Evolutionary conservation across 495 filamentous ascomycete genomes (phyloP), one percentile per base, ranked within the genome.

Genomic region (Pyrenula massariospora): DNA sequence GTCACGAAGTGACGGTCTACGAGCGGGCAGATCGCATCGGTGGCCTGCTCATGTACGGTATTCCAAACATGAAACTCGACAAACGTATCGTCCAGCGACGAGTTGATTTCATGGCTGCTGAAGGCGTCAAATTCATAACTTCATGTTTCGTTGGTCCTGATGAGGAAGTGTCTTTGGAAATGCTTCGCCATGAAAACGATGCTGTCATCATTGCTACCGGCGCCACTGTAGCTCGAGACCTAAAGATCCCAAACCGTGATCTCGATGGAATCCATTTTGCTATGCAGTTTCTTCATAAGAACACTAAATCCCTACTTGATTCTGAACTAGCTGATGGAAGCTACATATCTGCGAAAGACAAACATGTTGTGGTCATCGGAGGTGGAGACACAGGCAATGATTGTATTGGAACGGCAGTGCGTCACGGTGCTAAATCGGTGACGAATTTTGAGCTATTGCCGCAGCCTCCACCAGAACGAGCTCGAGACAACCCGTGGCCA

Each of bases 21-120:
- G 93, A 99, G 79, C 89, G 93, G 48, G 83, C 93, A 59, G 93
- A 99, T 69, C 89, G 93, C 58, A 75, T 87, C 58, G 93, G 93
- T 70, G 93, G 93, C 65, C 76, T 99, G 58, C 85, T 99, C 63
- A 99, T 99, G 93, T 86, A 99, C 67, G 93, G 93, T 61, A 99
- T 99, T 59, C 93, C 93, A 52, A 99, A 99, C 79, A 99, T 99
- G 93, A 99, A 99, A 78, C 85, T 99, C 24, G 93, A 99, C 80
- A 99, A 99, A 81, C 89, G 88, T 66, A 81, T 99, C 56, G 93
- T 99, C 53, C 89, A 97, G 78, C 88, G 93, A 53, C 87, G 93
- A 65, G 89, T 93, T 21, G 87, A 99, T 71, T 86, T 99, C 71
- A 95, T 99, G 91, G 87, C 86, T 54, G 84, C 83, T 11, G 93